These are phyloP conservation scores for Salvia splendens DNA, from an alignment of 257 asterid species.

Conservation along the genomic window DNA sequence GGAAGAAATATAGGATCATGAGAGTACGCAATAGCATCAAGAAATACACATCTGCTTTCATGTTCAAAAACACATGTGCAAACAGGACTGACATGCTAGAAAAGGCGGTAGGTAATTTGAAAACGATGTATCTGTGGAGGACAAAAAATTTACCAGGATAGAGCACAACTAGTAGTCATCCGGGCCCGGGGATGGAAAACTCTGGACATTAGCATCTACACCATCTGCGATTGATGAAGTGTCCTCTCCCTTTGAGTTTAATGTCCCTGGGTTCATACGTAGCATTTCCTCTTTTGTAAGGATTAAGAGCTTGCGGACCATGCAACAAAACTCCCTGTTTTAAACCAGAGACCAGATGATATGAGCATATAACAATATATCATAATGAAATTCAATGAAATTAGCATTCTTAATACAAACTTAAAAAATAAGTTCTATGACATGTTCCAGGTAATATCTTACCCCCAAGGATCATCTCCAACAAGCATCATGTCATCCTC, in stretches of 20 bases:
- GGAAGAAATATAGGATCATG: background rate
- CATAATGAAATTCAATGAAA: background rate
- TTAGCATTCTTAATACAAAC: conserved; percentile 1
- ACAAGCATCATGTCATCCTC: conserved; percentile 99
- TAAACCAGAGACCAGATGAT: background rate
- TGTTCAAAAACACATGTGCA: background rate
- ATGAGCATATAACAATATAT: conserved; percentile 8
- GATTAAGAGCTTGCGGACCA: conserved; percentile 88
- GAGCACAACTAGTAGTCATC: conserved; percentile 44
- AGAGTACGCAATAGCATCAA: background rate
- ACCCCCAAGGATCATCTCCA: conserved; percentile 99
- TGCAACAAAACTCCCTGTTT: conserved; percentile 83
- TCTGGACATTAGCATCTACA: conserved; percentile 53
- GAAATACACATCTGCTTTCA: background rate
- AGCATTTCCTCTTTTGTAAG: conserved; percentile 86
- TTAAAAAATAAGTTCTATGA: background rate
- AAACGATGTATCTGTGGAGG: background rate
- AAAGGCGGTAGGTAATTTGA: background rate
- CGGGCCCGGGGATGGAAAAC: conserved; percentile 51
- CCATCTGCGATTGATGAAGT: conserved; percentile 64
- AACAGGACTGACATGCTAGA: background rate
- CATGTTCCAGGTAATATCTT: conserved; percentile 35
- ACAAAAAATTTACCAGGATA: conserved; percentile 33
- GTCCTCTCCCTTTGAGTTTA: conserved; percentile 71
- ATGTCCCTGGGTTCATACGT: conserved; percentile 75